A percentile compares a stretch with the other conserved stretches of the same genome.
Conservation (phyloP, 2,329 filamentous ascomycete genomes). For the Aureobasidium sp. region DNA sequence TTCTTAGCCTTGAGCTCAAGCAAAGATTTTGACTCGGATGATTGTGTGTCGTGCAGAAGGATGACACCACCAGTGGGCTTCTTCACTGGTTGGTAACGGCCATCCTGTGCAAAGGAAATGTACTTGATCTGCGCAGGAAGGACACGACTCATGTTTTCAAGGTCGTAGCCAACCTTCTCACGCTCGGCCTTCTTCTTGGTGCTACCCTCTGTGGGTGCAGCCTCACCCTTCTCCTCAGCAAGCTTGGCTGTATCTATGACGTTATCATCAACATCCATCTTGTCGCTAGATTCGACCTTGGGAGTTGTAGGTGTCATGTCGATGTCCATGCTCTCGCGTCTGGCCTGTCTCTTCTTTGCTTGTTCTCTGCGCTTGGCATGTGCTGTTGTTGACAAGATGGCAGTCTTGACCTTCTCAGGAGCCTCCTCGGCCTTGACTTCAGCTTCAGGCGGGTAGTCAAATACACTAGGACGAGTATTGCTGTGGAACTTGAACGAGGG, state of each 20-base stretch:
- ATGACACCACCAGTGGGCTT: conserved; percentile 93
- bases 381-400: conserved; percentile 90
- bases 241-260: conserved; percentile 34
- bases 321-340: conserved; percentile 80
- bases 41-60: conserved; percentile 77
- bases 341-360: conserved; percentile 85
- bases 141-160: conserved; percentile 95
- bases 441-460: conserved; percentile 95
- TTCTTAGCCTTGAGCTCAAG: conserved; percentile 94
- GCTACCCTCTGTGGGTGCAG: conserved; percentile 44
- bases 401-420: conserved; percentile 87
- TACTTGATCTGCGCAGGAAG: conserved; percentile 90
- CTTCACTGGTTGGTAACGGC: conserved; percentile 84
- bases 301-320: conserved; percentile 72
- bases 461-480: conserved; percentile 87
- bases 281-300: conserved; percentile 59
- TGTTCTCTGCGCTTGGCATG: conserved; percentile 93
- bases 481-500: conserved; percentile 94
- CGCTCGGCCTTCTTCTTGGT: conserved; percentile 87
- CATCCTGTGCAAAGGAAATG: conserved; percentile 78
- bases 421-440: conserved; percentile 93
- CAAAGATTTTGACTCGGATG: conserved; percentile 68
- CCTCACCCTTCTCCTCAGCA: conserved; percentile 41
- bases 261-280: conserved; percentile 67
- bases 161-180: conserved; percentile 92